These are phyloP conservation scores for Chernovozyma sophiae-reginae DNA, from an alignment of 1,139 yeast genomes.

Conservation along the genomic window DNA sequence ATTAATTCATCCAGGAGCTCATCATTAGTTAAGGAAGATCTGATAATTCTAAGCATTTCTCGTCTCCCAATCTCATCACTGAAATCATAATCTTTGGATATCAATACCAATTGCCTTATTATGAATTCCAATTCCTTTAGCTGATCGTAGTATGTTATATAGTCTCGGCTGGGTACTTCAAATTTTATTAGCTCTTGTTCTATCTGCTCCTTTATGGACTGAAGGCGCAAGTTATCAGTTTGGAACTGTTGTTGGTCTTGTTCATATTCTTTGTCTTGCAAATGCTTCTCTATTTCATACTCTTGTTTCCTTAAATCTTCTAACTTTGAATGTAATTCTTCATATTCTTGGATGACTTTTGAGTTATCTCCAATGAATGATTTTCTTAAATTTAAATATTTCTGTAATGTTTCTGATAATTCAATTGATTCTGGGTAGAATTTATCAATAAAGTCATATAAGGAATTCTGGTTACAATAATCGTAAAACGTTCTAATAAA, in stretches of 20 bases:
- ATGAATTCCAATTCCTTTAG: constrained; percentile 67
- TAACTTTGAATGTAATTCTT: constrained; percentile 14
- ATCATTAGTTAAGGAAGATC: constrained; percentile 56
- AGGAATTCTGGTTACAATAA: constrained; percentile 53
- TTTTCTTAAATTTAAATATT: constrained; percentile 48
- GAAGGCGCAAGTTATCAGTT: neutral
- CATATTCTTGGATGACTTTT: constrained; percentile 17
- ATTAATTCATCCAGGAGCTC: constrained; percentile 52
- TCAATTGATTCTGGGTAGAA: constrained; percentile 79
- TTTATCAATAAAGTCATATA: constrained; percentile 59
- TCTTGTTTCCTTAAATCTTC: constrained; percentile 11
- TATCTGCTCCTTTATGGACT: constrained; percentile 1
- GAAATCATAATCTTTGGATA: constrained; percentile 73
- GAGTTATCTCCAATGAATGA: constrained; percentile 30
- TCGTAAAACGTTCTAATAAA: constrained; percentile 64
- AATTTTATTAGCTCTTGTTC: constrained; percentile 9
- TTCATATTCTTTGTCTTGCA: neutral
- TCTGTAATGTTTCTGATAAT: constrained; percentile 55
- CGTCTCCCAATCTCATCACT: constrained; percentile 92
- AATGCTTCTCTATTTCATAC: constrained; percentile 1
- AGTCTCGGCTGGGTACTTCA: constrained; percentile 6
- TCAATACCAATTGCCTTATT: constrained; percentile 64
- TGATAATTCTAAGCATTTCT: constrained; percentile 67
- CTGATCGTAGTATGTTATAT: constrained; percentile 24
- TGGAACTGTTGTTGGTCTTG: neutral